These are phyloP conservation scores for Epichloe uncinata DNA, from an alignment of 2,329 filamentous ascomycete species.

Conservation along the genomic window DNA sequence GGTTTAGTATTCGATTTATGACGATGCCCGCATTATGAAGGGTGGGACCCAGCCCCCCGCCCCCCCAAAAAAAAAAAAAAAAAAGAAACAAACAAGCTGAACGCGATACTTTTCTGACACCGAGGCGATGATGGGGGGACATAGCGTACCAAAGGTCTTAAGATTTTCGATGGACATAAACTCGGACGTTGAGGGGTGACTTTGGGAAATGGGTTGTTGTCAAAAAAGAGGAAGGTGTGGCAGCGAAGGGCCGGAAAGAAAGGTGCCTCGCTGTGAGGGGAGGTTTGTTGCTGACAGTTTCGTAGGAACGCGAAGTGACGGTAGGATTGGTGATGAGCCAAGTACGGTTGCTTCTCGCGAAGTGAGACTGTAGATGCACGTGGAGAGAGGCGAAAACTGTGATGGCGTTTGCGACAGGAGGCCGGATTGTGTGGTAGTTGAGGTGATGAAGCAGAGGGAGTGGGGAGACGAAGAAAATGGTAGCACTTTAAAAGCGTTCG, in stretches of 20 bases:
- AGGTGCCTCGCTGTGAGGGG: slow-evolving; percentile 29
- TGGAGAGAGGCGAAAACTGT: slow-evolving; percentile 1
- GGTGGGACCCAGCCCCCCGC: background rate
- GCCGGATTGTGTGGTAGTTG: slow-evolving; percentile 1
- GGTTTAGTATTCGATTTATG: background rate
- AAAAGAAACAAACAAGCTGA: background rate
- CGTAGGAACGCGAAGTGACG: slow-evolving; percentile 7
- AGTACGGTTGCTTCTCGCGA: background rate
- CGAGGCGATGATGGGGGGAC: too few species aligned
- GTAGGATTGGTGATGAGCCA: background rate
- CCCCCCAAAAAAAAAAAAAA: background rate
- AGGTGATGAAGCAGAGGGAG: slow-evolving; percentile 1
- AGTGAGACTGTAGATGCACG: background rate
- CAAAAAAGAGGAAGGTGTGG: slow-evolving; percentile 18
- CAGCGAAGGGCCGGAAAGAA: slow-evolving; percentile 36
- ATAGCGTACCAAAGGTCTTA: slow-evolving; percentile 72
- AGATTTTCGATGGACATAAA: slow-evolving; percentile 99
- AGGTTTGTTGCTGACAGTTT: slow-evolving; percentile 8
- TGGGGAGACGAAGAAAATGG: slow-evolving; percentile 5
- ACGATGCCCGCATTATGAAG: slow-evolving; percentile 13
- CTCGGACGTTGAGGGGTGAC: slow-evolving; percentile 54
- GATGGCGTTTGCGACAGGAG: slow-evolving; percentile 4
- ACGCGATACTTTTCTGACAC: background rate
- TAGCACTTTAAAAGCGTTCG: background rate
- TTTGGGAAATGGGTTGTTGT: slow-evolving; percentile 37